Base-by-base conservation (phyloP, 805 yeast species). In the Scheffersomyces coipomensis region DNA sequence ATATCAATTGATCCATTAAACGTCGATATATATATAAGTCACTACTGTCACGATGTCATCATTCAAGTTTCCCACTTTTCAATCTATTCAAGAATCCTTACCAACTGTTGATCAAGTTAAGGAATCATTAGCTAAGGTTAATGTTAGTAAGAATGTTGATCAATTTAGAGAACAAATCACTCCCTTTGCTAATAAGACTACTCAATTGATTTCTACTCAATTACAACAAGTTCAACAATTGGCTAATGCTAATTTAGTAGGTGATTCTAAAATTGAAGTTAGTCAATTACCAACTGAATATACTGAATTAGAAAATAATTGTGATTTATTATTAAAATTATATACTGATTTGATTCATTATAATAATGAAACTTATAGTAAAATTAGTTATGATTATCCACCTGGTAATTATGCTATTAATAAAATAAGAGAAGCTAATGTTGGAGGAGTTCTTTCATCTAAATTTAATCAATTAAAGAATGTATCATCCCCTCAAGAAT, bases 351-450 rank as follows among this genome's bases (percentile, higher is more conserved):
- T 69, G 49, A 66, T 69, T 43, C 68, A 59, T 18, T 60, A 58
- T 52, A 63, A 67, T 46, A 56, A 59, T 44, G 71, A 67, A 35
- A 86, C 89, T 30, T 86, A 79, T 55, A 88, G 77, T 52, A 78
- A 83, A 45, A 85, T 83, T 49, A 77, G 85, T 35, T 86, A 86
- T 57, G 95, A 86, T 58, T 85, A 84, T 52, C 95, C 95, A 19
- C 91, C 93, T 38, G 74, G 71, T 5, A 68, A 66, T 60, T 58
- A 63, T 19, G 65, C 74, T 3, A 45, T 69, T 35, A 51, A 50
- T 51, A 83, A 83, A 57, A 61, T 85, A 46, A 74, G 75, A 45
- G 91, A 86, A 49, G 78, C 85, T 33, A 68, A 84, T 49, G 79
- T 83, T 53, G 78, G 83, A 26, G 76, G 78, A 49, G 62, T 79